Base-by-base conservation (phyloP, 176 grass and related monocot species). In the Sorghum bicolor region DNA sequence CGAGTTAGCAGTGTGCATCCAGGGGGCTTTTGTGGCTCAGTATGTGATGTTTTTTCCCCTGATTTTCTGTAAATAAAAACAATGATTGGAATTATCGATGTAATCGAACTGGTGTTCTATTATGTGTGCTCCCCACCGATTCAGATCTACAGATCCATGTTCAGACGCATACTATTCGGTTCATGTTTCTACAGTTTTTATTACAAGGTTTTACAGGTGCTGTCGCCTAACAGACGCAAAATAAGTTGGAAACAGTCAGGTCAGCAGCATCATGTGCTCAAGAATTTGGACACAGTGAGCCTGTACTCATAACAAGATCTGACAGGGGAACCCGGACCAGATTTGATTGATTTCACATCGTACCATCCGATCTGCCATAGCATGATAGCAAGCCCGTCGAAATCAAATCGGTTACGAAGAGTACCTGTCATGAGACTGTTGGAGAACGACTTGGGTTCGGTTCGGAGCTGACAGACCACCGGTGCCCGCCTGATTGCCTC, bases 11-110 rank as follows among this genome's bases (percentile, higher is more conserved):
- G 70, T 62, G 81, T 91, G 89, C 87, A 94, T 88, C 87, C 89
- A 82, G 71, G 83, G 83, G 92, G 38, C 74, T 84, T 90, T 84
- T 85, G 67, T 71, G 81, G 84, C 87, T 94, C 87, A 81, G 77
- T 86, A 83, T 89, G 86, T 28, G 84, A 87, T 84, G 70, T 87
- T 61, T 72, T 72, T 74, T 62, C 62, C 68, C 88, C 84, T 80
- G 53, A 41, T 22, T 52, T 79, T 79, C 6, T 87, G 84, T 90
- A 83, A 87, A 79, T 82, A 71, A 82, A 82, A 82, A 86, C 71
- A 25, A 7, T 79, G 22, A 24, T 36, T 72, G 16, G 40, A 76
- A 58, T 48, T 63, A 32, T 70, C 8, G 61, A 4, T 81, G 64
- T 55, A 39, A 88, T 66, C 26, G 29, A 67, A 80, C 28, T 28